phyloP scores from a whole-genome alignment of 2,329 filamentous ascomycete genomes.

The Chaetomiaceae sp. region DNA sequence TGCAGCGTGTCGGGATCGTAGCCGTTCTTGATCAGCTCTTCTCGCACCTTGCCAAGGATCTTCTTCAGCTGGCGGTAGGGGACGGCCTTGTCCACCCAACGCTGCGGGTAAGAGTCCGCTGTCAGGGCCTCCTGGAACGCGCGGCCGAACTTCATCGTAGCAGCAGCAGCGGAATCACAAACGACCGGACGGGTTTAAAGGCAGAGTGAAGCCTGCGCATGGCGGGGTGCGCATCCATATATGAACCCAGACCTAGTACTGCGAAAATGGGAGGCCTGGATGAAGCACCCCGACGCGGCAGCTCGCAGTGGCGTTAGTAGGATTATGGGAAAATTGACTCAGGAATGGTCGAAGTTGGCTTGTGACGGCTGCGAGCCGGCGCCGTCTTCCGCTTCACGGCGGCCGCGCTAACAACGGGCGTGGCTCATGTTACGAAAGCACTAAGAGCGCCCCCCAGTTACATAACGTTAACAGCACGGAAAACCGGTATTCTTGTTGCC shows the following conservation, averaged over 20 bases:
- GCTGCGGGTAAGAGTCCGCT: conserved; percentile 63
- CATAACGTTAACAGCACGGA: too few relatives aligned
- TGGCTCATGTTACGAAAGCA: too few relatives aligned
- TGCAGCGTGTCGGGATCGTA: conserved; percentile 66
- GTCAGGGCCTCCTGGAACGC: conserved; percentile 65
- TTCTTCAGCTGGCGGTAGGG: conserved; percentile 84
- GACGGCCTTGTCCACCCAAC: conserved; percentile 68
- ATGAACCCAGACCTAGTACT: neutral
- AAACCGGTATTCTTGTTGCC: too few relatives aligned
- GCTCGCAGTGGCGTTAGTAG: neutral
- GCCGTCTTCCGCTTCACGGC: too few relatives aligned
- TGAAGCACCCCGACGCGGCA: neutral
- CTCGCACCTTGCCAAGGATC: conserved; percentile 72
- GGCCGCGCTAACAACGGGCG: too few relatives aligned
- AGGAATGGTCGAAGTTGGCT: neutral
- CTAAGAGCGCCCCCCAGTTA: too few relatives aligned
- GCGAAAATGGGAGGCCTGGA: neutral
- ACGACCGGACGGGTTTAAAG: conserved; percentile 14
- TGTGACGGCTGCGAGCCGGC: too few relatives aligned
- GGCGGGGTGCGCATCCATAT: conserved; percentile 14
- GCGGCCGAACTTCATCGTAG: conserved; percentile 77
- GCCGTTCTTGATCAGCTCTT: conserved; percentile 64
- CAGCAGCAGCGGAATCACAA: conserved; percentile 7
- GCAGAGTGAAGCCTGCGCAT: conserved; percentile 18
- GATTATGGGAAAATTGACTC: conserved; percentile 1